A percentile compares a stretch with the other conserved stretches of the same genome.
Conservation (phyloP, 768 basidiomycete genomes). For the Phanerodontia chrysosporium region DNA sequence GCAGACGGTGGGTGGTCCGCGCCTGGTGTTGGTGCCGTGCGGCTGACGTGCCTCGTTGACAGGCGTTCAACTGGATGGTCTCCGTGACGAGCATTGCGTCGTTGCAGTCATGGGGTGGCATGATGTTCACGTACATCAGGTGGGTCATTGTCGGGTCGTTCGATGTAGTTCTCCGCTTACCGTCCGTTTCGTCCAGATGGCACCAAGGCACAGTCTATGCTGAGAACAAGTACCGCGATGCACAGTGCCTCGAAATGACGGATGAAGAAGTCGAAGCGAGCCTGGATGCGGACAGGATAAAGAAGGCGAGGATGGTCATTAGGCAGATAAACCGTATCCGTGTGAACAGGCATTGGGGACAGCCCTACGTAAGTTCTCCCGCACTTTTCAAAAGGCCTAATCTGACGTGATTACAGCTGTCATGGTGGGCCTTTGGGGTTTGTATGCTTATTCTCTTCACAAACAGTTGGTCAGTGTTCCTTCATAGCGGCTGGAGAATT, state of each 20-base stretch:
- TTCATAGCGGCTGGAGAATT: conserved; percentile 22
- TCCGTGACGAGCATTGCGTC: conserved; percentile 21
- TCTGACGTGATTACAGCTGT: conserved; percentile 12
- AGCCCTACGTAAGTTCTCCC: conserved; percentile 21
- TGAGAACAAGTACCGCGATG: conserved; percentile 14
- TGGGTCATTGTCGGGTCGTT: background rate
- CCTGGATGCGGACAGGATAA: background rate
- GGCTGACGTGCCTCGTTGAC: background rate
- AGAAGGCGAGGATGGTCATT: conserved; percentile 4
- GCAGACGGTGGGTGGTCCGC: conserved; percentile 1
- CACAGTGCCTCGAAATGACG: background rate
- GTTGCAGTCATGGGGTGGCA: conserved; percentile 21
- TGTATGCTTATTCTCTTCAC: conserved; percentile 23
- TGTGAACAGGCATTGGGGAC: conserved; percentile 19
- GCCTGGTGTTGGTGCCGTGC: background rate
- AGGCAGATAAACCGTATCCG: conserved; percentile 19
- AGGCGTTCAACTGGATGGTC: conserved; percentile 1
- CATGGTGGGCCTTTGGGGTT: conserved; percentile 22
- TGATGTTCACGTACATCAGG: conserved; percentile 24
- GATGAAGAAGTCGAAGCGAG: background rate
- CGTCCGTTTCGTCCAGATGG: conserved; percentile 28
- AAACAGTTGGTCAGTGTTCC: conserved; percentile 25
- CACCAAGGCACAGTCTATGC: conserved; percentile 21
- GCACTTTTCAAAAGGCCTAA: too few species aligned
- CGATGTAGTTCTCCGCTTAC: background rate